A percentile compares a stretch with the other conserved stretches of the same genome.
Evolutionary conservation across 306 rosid species (phyloP).

Genomic region (Arachis stenosperma): DNA sequence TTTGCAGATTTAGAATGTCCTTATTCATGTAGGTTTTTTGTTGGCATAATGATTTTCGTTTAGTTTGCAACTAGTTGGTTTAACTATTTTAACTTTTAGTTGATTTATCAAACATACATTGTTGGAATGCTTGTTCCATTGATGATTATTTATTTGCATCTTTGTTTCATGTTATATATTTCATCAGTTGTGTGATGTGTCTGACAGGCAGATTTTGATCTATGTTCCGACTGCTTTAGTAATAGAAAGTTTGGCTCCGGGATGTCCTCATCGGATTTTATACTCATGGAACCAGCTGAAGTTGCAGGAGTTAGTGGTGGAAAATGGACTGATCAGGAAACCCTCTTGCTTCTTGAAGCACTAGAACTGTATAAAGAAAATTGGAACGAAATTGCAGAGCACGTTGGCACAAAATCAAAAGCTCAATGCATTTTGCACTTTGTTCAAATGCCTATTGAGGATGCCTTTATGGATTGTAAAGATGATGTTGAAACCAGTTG

Average conservation of each 20-base stretch:
- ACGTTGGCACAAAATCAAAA: conserved; percentile 92
- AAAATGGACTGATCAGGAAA: conserved; percentile 98
- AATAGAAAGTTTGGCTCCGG: conserved; percentile 82
- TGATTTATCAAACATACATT: conserved; percentile 17
- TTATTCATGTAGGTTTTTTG: conserved; percentile 16
- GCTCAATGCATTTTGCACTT: conserved; percentile 93
- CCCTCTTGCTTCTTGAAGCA: conserved; percentile 96
- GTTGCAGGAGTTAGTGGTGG: conserved; percentile 84
- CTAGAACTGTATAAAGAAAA: conserved; percentile 88
- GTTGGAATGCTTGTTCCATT: conserved; percentile 6
- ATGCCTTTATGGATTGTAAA: conserved; percentile 66
- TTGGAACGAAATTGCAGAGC: conserved; percentile 97
- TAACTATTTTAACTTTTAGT: conserved; percentile 9
- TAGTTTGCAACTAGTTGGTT: conserved; percentile 20
- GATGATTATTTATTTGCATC: conserved; percentile 24
- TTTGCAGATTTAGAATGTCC: neutral
- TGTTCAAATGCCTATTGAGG: conserved; percentile 96
- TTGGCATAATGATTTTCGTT: conserved; percentile 23
- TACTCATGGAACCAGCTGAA: conserved; percentile 98
- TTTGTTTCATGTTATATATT: conserved; percentile 26
- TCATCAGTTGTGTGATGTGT: conserved; percentile 48
- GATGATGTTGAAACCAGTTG: conserved; percentile 52
- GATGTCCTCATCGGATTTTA: conserved; percentile 87
- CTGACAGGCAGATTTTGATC: conserved; percentile 94
- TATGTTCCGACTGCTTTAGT: conserved; percentile 86